A percentile compares a stretch with the other conserved stretches of the same genome.
These are phyloP conservation scores for Tricladium varicosporioides DNA, from an alignment of 2,329 filamentous ascomycete species.

Conservation along the genomic window DNA sequence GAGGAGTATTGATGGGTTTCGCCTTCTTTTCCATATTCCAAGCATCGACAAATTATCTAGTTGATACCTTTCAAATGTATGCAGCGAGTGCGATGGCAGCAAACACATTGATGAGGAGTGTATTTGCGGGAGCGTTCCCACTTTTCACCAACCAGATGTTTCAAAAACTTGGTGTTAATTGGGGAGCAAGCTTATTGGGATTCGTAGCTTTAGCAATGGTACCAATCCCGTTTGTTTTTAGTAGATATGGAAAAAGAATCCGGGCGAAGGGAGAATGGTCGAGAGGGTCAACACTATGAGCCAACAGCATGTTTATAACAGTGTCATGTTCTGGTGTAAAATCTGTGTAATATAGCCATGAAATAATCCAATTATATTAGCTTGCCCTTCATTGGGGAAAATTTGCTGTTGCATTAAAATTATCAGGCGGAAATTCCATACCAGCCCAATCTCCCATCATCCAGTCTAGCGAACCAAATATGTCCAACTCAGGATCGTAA, in stretches of 20 bases:
- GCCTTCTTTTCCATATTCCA: constrained; percentile 65
- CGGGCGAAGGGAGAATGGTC: constrained; percentile 40
- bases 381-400: not conserved
- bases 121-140: constrained; percentile 74
- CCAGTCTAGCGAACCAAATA: constrained; percentile 23
- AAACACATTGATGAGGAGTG: constrained; percentile 75
- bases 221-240: constrained; percentile 78
- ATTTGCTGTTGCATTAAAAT: not conserved
- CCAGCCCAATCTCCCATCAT: constrained; percentile 12
- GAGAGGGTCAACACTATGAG: not conserved
- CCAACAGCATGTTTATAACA: not conserved
- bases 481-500: constrained; percentile 12
- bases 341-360: not conserved
- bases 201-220: constrained; percentile 76
- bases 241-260: constrained; percentile 69
- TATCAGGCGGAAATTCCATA: not conserved
- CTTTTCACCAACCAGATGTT: constrained; percentile 83
- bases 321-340: not conserved
- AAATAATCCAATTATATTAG: not conserved
- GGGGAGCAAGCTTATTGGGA: constrained; percentile 69
- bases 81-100: constrained; percentile 76
- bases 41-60: constrained; percentile 52
- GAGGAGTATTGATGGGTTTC: constrained; percentile 54
- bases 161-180: constrained; percentile 65
- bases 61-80: constrained; percentile 66